A percentile compares a stretch with the other conserved stretches of the same genome.
Conservation (phyloP, 2,329 filamentous ascomycete species). For the Raffaelea ambrosiae region DNA sequence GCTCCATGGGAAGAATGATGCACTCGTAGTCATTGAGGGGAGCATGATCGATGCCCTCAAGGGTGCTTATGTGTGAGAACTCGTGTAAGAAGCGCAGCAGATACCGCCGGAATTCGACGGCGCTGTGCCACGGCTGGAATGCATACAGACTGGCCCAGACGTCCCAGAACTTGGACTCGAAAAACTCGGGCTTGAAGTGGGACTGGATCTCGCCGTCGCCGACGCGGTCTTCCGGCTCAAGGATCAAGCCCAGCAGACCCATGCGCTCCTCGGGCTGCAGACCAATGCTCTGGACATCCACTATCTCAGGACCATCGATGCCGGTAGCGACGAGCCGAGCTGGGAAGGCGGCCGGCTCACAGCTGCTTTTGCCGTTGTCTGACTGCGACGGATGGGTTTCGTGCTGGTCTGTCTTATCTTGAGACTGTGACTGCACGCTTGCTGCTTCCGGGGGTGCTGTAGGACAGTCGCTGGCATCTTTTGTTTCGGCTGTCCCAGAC, state of each 20-base stretch:
- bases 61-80: slow-evolving; percentile 17
- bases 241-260: slow-evolving; percentile 14
- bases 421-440: neutral
- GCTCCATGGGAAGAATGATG: slow-evolving; percentile 18
- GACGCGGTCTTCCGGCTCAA: slow-evolving; percentile 7
- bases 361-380: slow-evolving; percentile 1
- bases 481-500: too few species aligned
- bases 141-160: slow-evolving; percentile 22
- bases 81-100: slow-evolving; percentile 21
- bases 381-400: neutral
- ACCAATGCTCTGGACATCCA: slow-evolving; percentile 16
- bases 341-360: slow-evolving; percentile 11
- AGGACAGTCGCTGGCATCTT: too few species aligned
- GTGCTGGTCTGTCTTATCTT: neutral
- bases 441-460: slow-evolving; percentile 3
- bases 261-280: slow-evolving; percentile 14
- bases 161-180: slow-evolving; percentile 22
- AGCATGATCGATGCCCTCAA: slow-evolving; percentile 19
- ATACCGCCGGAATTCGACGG: slow-evolving; percentile 21
- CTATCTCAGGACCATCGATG: slow-evolving; percentile 14
- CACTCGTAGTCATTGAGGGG: slow-evolving; percentile 21
- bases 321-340: slow-evolving; percentile 17
- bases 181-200: slow-evolving; percentile 16
- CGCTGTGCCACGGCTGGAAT: slow-evolving; percentile 23
- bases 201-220: slow-evolving; percentile 11